A percentile compares a stretch with the other conserved stretches of the same genome.
Conservation (phyloP, 2,329 filamentous ascomycete species). For the Phoma herbarum region DNA sequence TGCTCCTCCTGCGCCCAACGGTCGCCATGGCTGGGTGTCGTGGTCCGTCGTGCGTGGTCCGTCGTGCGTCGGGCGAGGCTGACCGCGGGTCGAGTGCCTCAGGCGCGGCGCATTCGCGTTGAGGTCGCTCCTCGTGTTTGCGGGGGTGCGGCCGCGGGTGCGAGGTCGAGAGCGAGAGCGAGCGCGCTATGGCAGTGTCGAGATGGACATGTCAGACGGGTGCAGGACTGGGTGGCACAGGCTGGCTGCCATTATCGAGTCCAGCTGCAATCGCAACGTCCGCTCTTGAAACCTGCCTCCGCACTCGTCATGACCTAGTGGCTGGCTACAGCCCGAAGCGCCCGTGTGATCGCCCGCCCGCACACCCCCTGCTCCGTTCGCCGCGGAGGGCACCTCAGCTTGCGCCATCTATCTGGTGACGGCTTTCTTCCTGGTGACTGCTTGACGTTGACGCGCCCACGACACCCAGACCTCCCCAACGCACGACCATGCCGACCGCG, state of each 20-base stretch:
- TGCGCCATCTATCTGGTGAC: too few species aligned
- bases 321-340: constrained; percentile 4
- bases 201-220: not conserved
- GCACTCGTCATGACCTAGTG: constrained; percentile 15
- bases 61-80: not conserved
- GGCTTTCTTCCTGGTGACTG: not conserved
- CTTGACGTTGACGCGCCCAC: not conserved
- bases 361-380: constrained; percentile 1
- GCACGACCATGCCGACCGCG: constrained; percentile 18
- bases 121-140: not conserved
- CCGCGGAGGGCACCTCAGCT: not conserved
- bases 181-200: constrained; percentile 3
- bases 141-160: constrained; percentile 11
- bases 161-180: not conserved
- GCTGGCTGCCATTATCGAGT: not conserved
- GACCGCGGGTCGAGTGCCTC: constrained; percentile 1
- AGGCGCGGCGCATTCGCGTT: not conserved
- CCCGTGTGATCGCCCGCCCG: constrained; percentile 10
- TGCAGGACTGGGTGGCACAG: not conserved
- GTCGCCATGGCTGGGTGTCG: constrained; percentile 31
- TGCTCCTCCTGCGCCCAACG: constrained; percentile 35
- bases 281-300: constrained; percentile 17
- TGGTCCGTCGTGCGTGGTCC: not conserved
- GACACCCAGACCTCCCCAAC: not conserved
- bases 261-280: not conserved